Base-by-base conservation (phyloP, 2,329 filamentous ascomycete genomes). In the Aspergillus phoenicis region DNA sequence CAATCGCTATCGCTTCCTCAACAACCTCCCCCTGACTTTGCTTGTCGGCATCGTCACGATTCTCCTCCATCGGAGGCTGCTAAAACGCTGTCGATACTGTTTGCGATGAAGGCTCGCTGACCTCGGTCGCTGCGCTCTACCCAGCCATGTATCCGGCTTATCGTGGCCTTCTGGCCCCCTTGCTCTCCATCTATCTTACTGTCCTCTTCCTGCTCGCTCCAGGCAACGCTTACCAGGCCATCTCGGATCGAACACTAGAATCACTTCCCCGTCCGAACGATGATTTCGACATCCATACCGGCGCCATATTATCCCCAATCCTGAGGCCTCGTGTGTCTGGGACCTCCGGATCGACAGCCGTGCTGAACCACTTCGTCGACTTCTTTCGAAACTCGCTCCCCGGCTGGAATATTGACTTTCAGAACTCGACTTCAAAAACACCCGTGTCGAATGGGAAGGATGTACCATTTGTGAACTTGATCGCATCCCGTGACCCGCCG, bases 381-480 rank as follows among this genome's bases (percentile, higher is more conserved):
- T 98, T 95, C 83, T 97, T 98, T 79, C 78, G 78, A 53, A 82
- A 81, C 5, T 81, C 87, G 17, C 85, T 98, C 22, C 93, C 94
- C 1, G 80, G 85, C 38, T 99, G 95, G 95, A 84, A 81, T 5
- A 75, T 97, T 47, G 83, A 88, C 52, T 91, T 91, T 79, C 94
- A 99, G 73, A 98, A 98, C 77, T 93, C 91, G n/a, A 94, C 91
- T 0, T 85, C 88, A 28, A 90, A 83, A 65, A 98, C 94, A 0
- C 94, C 94, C 0, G 85, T 86, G 0, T 91, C 90, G 0, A 87
- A 88, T 5, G 82, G 87, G 60, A 82, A 83, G 58, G 83, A 91
- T 6, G 81, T 98, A 0, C 91, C 92, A 0, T 98, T 99, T 74
- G 82, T 86, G 57, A 99, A 97, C 73, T 82, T 98, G 59, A 90